phyloP scores from a whole-genome alignment of 2,329 filamentous ascomycete genomes.

The Aspergillus chevalieri region DNA sequence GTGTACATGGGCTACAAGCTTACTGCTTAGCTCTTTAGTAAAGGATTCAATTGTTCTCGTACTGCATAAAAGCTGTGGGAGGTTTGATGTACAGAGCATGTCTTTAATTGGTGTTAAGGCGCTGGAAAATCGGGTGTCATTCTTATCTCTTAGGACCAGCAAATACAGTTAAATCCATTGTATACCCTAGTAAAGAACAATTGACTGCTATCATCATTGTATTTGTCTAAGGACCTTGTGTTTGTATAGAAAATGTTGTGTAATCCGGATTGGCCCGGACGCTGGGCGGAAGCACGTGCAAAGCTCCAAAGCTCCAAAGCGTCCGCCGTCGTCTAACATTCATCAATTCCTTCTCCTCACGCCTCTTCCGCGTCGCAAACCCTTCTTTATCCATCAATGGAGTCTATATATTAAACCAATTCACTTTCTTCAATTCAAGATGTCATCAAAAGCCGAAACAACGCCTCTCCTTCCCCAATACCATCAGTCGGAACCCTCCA shows the following conservation, averaged over 20 bases:
- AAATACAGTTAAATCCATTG: neutral
- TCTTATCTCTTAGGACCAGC: too few relatives aligned
- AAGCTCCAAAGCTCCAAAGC: neutral
- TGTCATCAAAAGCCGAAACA: constrained; percentile 36
- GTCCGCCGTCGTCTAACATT: neutral
- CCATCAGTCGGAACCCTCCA: constrained; percentile 19
- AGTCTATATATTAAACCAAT: constrained; percentile 8
- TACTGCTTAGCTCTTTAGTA: too few relatives aligned
- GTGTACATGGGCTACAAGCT: too few relatives aligned
- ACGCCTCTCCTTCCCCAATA: constrained; percentile 38
- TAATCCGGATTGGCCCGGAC: neutral
- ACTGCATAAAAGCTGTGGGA: too few relatives aligned
- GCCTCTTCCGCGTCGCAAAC: neutral
- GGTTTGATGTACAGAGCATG: too few relatives aligned
- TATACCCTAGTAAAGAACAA: neutral
- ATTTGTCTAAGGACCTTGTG: neutral
- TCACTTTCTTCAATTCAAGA: constrained; percentile 12
- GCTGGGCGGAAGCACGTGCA: constrained; percentile 17
- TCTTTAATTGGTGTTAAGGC: too few relatives aligned
- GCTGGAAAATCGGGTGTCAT: too few relatives aligned
- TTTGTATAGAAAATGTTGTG: neutral
- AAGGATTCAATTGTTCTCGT: too few relatives aligned
- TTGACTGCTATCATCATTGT: neutral
- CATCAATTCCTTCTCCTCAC: neutral
- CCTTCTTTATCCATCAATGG: constrained; percentile 11